Percentiles rank a stretch among this genome's conserved stretches.
These are phyloP conservation scores for Solanum dulcamara DNA, from an alignment of 257 asterid genomes.

Conservation along the genomic window DNA sequence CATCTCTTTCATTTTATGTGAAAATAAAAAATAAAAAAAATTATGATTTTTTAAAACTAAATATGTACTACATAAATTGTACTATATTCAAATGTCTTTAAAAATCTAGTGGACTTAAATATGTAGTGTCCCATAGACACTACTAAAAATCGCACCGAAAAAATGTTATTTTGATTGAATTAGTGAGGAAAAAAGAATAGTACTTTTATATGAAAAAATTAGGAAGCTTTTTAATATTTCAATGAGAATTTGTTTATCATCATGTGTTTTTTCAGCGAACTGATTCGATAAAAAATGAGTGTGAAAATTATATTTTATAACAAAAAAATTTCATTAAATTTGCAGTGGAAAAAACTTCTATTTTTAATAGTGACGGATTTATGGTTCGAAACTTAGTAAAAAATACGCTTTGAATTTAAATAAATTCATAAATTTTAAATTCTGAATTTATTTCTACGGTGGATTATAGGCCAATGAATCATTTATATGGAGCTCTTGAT, in stretches of 20 bases:
- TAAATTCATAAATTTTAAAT: background rate
- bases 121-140: background rate
- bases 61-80: background rate
- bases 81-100: background rate
- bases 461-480: background rate
- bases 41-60: background rate
- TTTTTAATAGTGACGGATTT: background rate
- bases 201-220: no score
- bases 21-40: no score
- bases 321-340: no score
- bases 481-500: background rate
- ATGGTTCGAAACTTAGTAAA: background rate
- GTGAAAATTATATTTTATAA: no score
- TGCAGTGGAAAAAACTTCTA: accelerated
- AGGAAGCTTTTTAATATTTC: no score
- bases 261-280: no score
- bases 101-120: background rate
- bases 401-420: background rate
- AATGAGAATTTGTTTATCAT: no score
- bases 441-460: background rate
- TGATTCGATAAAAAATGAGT: no score
- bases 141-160: no score
- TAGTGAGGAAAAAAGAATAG: no score
- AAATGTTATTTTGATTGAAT: no score
- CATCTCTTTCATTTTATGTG: background rate